Evolutionary conservation across 371 early-diverging fungal species (phyloP).

Genomic region (Nematocida ironsii): DNA sequence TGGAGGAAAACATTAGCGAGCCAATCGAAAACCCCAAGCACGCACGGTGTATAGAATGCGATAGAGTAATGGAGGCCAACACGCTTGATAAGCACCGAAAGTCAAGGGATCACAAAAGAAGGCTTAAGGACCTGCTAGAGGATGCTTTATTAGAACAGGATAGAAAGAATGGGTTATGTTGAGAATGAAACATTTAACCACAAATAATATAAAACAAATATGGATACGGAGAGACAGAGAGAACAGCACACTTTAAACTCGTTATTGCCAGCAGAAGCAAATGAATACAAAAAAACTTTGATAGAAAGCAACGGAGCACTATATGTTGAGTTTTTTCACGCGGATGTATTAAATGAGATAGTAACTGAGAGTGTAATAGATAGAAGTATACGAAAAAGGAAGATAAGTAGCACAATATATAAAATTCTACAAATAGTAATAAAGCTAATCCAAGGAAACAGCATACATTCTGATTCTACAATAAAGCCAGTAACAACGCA

Average conservation of each 20-base stretch:
- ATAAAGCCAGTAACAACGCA: constrained; percentile 7
- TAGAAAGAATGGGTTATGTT: constrained; percentile 56
- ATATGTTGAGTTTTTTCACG: background rate
- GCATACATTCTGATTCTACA: background rate
- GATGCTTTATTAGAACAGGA: constrained; percentile 47
- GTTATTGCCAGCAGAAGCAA: background rate
- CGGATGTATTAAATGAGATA: background rate
- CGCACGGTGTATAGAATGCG: constrained; percentile 39
- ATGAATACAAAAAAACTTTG: constrained; percentile 6
- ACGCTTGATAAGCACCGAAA: constrained; percentile 44
- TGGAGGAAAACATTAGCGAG: background rate
- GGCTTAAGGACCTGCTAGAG: constrained; percentile 43
- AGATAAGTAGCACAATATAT: background rate
- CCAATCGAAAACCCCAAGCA: constrained; percentile 44
- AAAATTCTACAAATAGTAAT: background rate
- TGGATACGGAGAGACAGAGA: background rate
- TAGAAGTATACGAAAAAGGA: background rate
- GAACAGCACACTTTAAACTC: constrained; percentile 17
- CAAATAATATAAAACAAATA: constrained; percentile 11
- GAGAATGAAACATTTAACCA: constrained; percentile 16
- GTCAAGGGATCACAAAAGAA: constrained; percentile 53
- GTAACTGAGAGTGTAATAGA: background rate
- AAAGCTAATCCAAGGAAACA: background rate
- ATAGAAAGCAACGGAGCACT: background rate
- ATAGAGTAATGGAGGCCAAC: constrained; percentile 42